These are phyloP conservation scores for Hanseniaspora lachancei DNA, from an alignment of 805 yeast genomes.

Conservation along the genomic window DNA sequence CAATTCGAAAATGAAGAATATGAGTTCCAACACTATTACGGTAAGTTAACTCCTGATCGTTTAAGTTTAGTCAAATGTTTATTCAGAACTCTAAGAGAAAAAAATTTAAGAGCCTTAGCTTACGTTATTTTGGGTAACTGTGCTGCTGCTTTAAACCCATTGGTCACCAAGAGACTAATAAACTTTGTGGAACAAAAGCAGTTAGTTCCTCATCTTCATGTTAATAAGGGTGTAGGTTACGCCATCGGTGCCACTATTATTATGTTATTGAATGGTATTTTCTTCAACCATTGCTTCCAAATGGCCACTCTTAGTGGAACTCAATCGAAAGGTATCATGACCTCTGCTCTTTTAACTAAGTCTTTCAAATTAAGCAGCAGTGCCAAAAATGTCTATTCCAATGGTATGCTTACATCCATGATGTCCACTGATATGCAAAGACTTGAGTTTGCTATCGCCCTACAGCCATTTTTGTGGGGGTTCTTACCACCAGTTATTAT, in stretches of 20 bases:
- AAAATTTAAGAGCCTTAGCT: slow-evolving; percentile 34
- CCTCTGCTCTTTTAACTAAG: slow-evolving; percentile 52
- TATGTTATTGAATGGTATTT: slow-evolving; percentile 30
- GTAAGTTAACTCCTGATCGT: slow-evolving; percentile 6
- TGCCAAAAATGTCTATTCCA: slow-evolving; percentile 41
- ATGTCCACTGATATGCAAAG: slow-evolving; percentile 70
- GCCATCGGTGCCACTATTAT: slow-evolving; percentile 41
- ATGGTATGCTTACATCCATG: slow-evolving; percentile 55
- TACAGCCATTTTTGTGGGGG: slow-evolving; percentile 44
- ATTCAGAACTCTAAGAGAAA: slow-evolving; percentile 37
- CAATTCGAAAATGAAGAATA: not conserved
- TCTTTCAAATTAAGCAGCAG: slow-evolving; percentile 43
- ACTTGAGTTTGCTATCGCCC: slow-evolving; percentile 53
- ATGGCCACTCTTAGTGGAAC: slow-evolving; percentile 49
- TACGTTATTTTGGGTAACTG: slow-evolving; percentile 32
- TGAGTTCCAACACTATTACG: slow-evolving; percentile 3
- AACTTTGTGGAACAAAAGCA: slow-evolving; percentile 38
- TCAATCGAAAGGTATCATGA: slow-evolving; percentile 48
- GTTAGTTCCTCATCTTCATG: slow-evolving; percentile 27
- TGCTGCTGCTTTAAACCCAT: slow-evolving; percentile 39
- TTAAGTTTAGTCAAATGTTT: slow-evolving; percentile 30
- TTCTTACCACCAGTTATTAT: slow-evolving; percentile 37
- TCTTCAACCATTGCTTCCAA: slow-evolving; percentile 41
- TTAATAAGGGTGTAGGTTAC: slow-evolving; percentile 45
- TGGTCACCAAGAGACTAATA: slow-evolving; percentile 42